Evolutionary conservation across 129 eudicot genomes (phyloP), one percentile per base, ranked within the genome.

Genomic region (Escallonia herrerae): DNA sequence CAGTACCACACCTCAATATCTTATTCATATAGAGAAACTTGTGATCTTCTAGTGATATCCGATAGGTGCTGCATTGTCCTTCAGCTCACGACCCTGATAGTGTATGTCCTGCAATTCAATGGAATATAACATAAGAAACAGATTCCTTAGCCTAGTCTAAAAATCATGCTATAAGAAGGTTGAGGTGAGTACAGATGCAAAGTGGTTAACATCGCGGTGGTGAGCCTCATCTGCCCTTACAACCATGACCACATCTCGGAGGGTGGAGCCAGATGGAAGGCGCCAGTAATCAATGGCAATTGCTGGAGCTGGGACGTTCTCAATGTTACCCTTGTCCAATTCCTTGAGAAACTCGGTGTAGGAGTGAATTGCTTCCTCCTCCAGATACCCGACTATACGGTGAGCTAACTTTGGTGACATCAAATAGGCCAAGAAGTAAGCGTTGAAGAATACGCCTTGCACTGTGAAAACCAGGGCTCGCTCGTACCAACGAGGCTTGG

Each of bases 191-290:
- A 94, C 99, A 71, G 99, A 94, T 47, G 99, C 99, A 86, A 81
- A 94, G 82, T 94, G 99, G 63, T 94, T 94, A 60, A 94, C 99
- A 80, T 94, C 99, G 3, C 99, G 96, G 73, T 94, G 99, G 53
- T 94, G 99, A 65, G 99, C 99, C 86, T 94, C 99, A 44, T 94
- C 99, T 42, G 95, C 99, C 59, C 99, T 72, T 8, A 94, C 90
- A 41, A 94, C 95, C 83, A 77, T 65, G 52, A 94, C 99, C 37
- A 94, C 99, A 84, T 94, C 99, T 37, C 95, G 74, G 33, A 94
- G 91, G 0, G 97, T 89, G 4, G 99, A 66, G 59, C 78, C 73
- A 54, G 79, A 63, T 0, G 96, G 90, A 68, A 94, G 74, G 54
- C 90, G 91, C 99, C 99, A 94, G 45, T 94, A 94, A 73, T 94